Base-by-base conservation (phyloP, 306 rosid genomes). In the Styphnolobium japonicum region DNA sequence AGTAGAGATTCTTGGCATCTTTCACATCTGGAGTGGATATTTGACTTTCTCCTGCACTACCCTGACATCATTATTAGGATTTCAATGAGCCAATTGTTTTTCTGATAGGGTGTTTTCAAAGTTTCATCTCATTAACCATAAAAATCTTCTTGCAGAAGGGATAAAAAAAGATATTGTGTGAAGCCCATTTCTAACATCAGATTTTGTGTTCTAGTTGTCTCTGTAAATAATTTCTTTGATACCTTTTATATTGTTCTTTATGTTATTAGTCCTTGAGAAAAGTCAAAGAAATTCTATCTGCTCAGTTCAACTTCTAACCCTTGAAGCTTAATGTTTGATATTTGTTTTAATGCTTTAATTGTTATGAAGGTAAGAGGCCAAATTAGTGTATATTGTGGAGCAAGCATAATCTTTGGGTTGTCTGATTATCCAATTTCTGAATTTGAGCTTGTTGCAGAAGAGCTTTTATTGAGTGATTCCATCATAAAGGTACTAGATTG, bases 381-480 rank as follows among this genome's bases (percentile, higher is more conserved):
- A 84, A 91, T 95, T 75, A 90, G 96, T 81, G 88, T 95, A 34
- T 95, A 92, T 48, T 31, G 81, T 85, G 98, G 98, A 67, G 98
- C 91, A 80, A 95, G 97, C 91, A 87, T 95, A 81, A 87, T 91
- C 73, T 95, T 95, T 84, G 98, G 98, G 65, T 53, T 95, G 84
- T 92, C 98, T 0, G 88, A 95, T 23, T 92, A 68, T 87, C 98
- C 98, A 81, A 75, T 95, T 63, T 95, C 98, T 29, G 98, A 95
- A 85, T 95, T 95, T 85, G 98, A 95, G 86, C 98, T 95, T 42
- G 98, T 95, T 69, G 98, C 98, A 0, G 98, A 95, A 85, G 98
- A 95, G 86, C 97, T 95, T 90, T 86, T 95, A 85, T 88, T 95
- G 97, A 95, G 98, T 51, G 97, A 95, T 90, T 95, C 98, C 69